These are phyloP conservation scores for Aspergillus phoenicis DNA, from an alignment of 2,329 filamentous ascomycete genomes.

Conservation along the genomic window DNA sequence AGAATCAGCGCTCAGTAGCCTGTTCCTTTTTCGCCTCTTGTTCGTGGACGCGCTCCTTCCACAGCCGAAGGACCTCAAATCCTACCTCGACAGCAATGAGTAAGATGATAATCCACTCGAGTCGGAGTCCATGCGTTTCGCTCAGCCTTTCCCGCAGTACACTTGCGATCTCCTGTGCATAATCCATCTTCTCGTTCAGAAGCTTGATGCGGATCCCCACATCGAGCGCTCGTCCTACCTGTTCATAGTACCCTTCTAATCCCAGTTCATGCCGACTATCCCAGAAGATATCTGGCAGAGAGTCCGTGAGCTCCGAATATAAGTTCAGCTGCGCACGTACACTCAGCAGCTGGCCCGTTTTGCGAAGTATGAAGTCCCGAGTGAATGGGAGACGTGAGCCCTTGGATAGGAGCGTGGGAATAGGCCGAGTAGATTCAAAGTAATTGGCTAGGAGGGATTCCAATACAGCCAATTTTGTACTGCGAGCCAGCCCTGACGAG, in stretches of 20 bases:
- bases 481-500: slow-evolving; percentile 87
- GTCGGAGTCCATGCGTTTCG: slow-evolving; percentile 81
- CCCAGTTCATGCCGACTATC: slow-evolving; percentile 85
- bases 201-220: slow-evolving; percentile 88
- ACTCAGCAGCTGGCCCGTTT: slow-evolving; percentile 88
- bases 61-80: slow-evolving; percentile 78
- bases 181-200: slow-evolving; percentile 96
- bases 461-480: slow-evolving; percentile 89
- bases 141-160: slow-evolving; percentile 85
- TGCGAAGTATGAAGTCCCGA: slow-evolving; percentile 80
- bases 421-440: slow-evolving; percentile 81
- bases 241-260: slow-evolving; percentile 91
- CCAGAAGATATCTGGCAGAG: slow-evolving; percentile 95
- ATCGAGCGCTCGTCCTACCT: slow-evolving; percentile 85
- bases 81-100: slow-evolving; percentile 90
- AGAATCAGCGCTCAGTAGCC: not conserved
- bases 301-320: slow-evolving; percentile 94
- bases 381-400: slow-evolving; percentile 66
- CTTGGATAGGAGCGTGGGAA: slow-evolving; percentile 74
- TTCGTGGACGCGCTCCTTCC: slow-evolving; percentile 60
- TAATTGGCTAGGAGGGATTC: slow-evolving; percentile 81
- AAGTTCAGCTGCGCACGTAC: slow-evolving; percentile 92
- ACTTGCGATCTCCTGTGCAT: slow-evolving; percentile 90
- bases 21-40: slow-evolving; percentile 26
- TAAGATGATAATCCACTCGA: slow-evolving; percentile 95